These are phyloP conservation scores for Bruguiera parviflora DNA, from an alignment of 345 rosid genomes.

Conservation along the genomic window DNA sequence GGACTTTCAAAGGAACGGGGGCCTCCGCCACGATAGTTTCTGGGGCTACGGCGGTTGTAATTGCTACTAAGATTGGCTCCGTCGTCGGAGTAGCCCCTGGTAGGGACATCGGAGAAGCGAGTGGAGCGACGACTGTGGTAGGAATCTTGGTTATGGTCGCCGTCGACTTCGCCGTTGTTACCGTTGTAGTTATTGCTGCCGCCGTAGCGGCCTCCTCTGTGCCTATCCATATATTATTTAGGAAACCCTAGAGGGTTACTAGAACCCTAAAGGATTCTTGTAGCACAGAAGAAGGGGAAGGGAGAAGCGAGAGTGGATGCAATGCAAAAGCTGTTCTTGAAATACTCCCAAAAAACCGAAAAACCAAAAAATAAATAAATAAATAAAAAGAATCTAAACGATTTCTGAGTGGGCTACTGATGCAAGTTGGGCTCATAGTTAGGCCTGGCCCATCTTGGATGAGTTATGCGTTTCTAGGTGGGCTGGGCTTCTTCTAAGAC, in stretches of 20 bases:
- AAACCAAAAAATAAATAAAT: too few species aligned
- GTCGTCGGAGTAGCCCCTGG: constrained; percentile 24
- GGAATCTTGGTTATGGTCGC: constrained; percentile 33
- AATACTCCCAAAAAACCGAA: too few species aligned
- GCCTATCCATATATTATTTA: constrained; percentile 61
- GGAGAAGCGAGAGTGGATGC: too few species aligned
- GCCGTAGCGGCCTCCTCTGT: constrained; percentile 64
- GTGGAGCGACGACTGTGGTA: constrained; percentile 40
- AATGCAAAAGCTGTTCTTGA: too few species aligned
- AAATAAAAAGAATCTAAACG: too few species aligned
- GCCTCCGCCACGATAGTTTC: constrained; percentile 41
- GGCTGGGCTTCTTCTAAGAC: too few species aligned
- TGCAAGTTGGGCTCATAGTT: too few species aligned
- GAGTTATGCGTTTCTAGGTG: too few species aligned
- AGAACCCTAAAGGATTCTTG: too few species aligned
- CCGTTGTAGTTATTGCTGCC: constrained; percentile 8
- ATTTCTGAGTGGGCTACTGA: too few species aligned
- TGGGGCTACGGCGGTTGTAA: constrained; percentile 65
- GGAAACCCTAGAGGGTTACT: constrained; percentile 17
- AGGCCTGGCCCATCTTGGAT: too few species aligned
- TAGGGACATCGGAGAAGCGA: constrained; percentile 35
- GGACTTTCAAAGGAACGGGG: constrained; percentile 59
- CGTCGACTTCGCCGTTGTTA: neutral
- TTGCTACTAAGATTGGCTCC: constrained; percentile 2
- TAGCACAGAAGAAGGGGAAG: too few species aligned